These are phyloP conservation scores for Podospora fimiseda DNA, from an alignment of 495 filamentous ascomycete genomes.

Conservation along the genomic window DNA sequence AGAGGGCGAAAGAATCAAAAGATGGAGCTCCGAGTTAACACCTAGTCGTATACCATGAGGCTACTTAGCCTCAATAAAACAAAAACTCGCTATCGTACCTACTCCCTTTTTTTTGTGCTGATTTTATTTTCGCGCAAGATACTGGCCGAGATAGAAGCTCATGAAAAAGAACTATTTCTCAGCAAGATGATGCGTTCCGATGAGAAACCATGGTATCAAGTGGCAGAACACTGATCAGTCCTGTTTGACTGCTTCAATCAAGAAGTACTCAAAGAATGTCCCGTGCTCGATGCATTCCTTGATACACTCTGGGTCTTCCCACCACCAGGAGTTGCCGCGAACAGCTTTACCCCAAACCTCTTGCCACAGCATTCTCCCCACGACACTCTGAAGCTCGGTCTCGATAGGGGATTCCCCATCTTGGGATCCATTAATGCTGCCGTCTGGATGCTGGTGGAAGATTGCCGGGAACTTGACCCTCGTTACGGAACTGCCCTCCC, in stretches of 20 bases:
- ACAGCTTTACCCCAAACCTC: slow-evolving; percentile 44
- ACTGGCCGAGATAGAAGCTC: too few relatives aligned
- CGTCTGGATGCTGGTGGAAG: slow-evolving; percentile 9
- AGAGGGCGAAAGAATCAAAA: too few relatives aligned
- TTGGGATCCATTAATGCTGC: not conserved
- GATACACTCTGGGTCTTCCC: slow-evolving; percentile 42
- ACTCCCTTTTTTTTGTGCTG: too few relatives aligned
- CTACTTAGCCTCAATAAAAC: too few relatives aligned
- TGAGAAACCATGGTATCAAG: not conserved
- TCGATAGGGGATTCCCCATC: slow-evolving; percentile 10
- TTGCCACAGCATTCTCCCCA: slow-evolving; percentile 38
- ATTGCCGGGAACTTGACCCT: slow-evolving; percentile 32
- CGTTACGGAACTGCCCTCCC: slow-evolving; percentile 26
- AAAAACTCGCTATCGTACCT: too few relatives aligned
- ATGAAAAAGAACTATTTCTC: too few relatives aligned
- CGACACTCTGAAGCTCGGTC: slow-evolving; percentile 31
- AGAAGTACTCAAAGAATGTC: slow-evolving; percentile 42
- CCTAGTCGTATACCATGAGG: too few relatives aligned
- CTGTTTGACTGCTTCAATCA: slow-evolving; percentile 41
- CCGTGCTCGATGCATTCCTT: slow-evolving; percentile 40
- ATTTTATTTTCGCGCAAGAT: too few relatives aligned
- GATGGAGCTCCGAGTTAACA: too few relatives aligned
- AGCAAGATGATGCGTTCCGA: not conserved
- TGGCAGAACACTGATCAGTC: not conserved
- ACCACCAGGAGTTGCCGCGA: slow-evolving; percentile 42